These are phyloP conservation scores for Pseudevernia furfuracea DNA, from an alignment of 495 filamentous ascomycete species.

Conservation along the genomic window DNA sequence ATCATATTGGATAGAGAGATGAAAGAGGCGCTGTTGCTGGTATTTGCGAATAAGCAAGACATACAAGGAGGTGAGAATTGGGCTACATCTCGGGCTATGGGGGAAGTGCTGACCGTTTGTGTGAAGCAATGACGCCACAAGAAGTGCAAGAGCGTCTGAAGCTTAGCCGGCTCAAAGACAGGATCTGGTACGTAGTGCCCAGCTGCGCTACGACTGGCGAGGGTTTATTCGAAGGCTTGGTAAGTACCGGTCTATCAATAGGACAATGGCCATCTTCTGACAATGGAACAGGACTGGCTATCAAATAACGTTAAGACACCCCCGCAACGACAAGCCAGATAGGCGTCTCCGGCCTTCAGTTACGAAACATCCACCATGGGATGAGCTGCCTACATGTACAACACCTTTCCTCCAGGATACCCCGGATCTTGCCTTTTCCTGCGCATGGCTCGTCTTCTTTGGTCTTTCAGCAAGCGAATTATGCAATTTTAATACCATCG, in stretches of 20 bases:
- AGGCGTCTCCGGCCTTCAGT: background rate
- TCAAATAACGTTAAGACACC: conserved; percentile 86
- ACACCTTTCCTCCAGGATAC: conserved; percentile 14
- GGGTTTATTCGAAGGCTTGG: conserved; percentile 87
- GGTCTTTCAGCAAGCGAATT: conserved; percentile 5
- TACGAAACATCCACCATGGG: background rate
- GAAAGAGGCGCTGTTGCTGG: conserved; percentile 87
- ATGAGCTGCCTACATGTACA: conserved; percentile 12
- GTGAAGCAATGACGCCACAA: conserved; percentile 70
- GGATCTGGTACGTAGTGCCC: conserved; percentile 92
- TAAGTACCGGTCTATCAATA: conserved; percentile 35
- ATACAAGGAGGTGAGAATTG: conserved; percentile 62
- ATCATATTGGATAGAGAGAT: conserved; percentile 98
- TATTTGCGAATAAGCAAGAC: conserved; percentile 99
- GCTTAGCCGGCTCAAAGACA: conserved; percentile 78
- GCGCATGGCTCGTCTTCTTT: background rate
- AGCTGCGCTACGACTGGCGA: conserved; percentile 91
- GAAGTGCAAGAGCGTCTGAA: conserved; percentile 82
- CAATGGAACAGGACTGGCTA: conserved; percentile 60
- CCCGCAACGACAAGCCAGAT: conserved; percentile 33
- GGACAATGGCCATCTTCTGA: background rate
- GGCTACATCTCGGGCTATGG: background rate
- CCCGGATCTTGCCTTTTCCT: conserved; percentile 3
- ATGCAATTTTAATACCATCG: conserved; percentile 8
- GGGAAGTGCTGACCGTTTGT: conserved; percentile 1